Evolutionary conservation across 2,329 filamentous ascomycete genomes (phyloP).

Genomic region (Tolypocladium guangdongense): DNA sequence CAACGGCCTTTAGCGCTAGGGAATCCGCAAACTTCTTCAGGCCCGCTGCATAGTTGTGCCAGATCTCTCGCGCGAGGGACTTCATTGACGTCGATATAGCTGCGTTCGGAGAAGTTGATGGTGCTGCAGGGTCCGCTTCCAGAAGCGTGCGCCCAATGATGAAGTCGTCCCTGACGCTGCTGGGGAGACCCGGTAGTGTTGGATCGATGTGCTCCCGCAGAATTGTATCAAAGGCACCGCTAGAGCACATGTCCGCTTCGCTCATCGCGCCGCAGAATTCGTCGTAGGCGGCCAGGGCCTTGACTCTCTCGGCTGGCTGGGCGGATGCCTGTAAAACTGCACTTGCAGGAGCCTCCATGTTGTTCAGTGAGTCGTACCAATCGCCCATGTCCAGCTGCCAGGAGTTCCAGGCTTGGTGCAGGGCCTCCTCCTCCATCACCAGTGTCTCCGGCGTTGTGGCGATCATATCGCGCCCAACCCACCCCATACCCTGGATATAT

Average conservation of each 20-base stretch:
- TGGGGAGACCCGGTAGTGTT: constrained; percentile 45
- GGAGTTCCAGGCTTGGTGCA: constrained; percentile 54
- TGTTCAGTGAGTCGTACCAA: constrained; percentile 34
- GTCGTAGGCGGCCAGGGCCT: constrained; percentile 39
- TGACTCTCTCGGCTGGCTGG: constrained; percentile 12
- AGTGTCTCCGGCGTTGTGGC: constrained; percentile 21
- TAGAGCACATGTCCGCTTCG: constrained; percentile 50
- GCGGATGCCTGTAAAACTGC: constrained; percentile 2
- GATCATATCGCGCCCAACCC: constrained; percentile 53
- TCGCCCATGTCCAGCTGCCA: constrained; percentile 57
- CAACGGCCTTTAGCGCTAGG: constrained; percentile 14
- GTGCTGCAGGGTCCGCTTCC: constrained; percentile 27
- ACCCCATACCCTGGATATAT: constrained; percentile 68
- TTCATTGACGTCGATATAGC: constrained; percentile 18
- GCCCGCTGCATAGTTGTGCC: constrained; percentile 2
- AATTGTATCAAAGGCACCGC: constrained; percentile 31
- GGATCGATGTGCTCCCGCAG: constrained; percentile 47
- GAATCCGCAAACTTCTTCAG: not conserved
- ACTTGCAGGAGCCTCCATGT: constrained; percentile 26
- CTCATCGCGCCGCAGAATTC: constrained; percentile 50
- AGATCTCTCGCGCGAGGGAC: constrained; percentile 15
- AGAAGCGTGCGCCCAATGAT: constrained; percentile 36
- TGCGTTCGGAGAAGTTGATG: constrained; percentile 16
- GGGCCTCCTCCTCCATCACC: constrained; percentile 48
- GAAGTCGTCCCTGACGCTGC: constrained; percentile 38